These are phyloP conservation scores for Sugiyamaella pinicola DNA, from an alignment of 1,139 yeast genomes.

Conservation along the genomic window DNA sequence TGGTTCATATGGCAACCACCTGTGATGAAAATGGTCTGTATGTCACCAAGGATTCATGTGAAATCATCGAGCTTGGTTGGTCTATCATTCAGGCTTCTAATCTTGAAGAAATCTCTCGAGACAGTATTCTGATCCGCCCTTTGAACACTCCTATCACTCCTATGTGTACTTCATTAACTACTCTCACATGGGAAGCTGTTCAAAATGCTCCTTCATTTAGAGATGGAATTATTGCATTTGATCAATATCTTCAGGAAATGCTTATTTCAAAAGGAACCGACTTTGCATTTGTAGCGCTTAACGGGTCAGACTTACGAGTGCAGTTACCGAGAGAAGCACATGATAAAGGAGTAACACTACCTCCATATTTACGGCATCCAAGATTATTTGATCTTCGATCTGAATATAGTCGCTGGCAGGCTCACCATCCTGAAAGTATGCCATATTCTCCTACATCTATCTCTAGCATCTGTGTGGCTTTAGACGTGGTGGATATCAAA, in stretches of 20 bases:
- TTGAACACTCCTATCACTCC: conserved; percentile 69
- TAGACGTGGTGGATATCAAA: conserved; percentile 51
- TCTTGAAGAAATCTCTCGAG: conserved; percentile 43
- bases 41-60: conserved; percentile 64
- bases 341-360: conserved; percentile 71
- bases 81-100: conserved; percentile 47
- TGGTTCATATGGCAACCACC: conserved; percentile 65
- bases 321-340: conserved; percentile 80
- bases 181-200: conserved; percentile 66
- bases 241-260: conserved; percentile 51
- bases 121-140: conserved; percentile 60
- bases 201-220: conserved; percentile 53
- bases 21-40: conserved; percentile 65
- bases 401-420: conserved; percentile 75
- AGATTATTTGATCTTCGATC: conserved; percentile 72
- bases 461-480: conserved; percentile 57
- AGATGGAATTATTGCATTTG: conserved; percentile 61
- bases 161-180: conserved; percentile 51
- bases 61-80: conserved; percentile 72
- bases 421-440: conserved; percentile 62
- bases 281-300: conserved; percentile 68
- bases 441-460: conserved; percentile 55
- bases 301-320: conserved; percentile 71
- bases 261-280: conserved; percentile 51
- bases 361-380: conserved; percentile 75